phyloP scores from a whole-genome alignment of 2,329 filamentous ascomycete genomes.

The Aspergillus sp. region DNA sequence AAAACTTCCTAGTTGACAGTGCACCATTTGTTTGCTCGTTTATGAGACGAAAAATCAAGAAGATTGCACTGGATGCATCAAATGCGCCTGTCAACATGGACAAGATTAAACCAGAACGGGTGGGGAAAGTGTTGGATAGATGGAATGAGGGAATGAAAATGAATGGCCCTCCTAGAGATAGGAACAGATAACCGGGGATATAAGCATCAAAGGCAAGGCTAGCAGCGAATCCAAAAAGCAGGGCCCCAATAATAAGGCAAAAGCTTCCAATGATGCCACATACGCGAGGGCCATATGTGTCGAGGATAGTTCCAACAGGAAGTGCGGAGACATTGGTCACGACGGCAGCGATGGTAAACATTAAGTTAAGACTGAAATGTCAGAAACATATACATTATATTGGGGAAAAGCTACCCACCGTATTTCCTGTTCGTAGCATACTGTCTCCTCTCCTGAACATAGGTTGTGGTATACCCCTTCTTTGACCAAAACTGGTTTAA shows the following conservation, averaged over 20 bases:
- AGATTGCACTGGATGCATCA: slow-evolving; percentile 74
- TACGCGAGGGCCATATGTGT: slow-evolving; percentile 73
- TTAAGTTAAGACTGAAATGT: slow-evolving; percentile 64
- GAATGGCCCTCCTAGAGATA: slow-evolving; percentile 75
- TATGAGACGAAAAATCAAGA: slow-evolving; percentile 67
- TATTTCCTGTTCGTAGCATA: slow-evolving; percentile 57
- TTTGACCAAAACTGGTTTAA: slow-evolving; percentile 73
- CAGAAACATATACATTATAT: not conserved
- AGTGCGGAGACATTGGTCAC: slow-evolving; percentile 83
- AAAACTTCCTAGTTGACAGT: slow-evolving; percentile 65
- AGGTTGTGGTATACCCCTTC: slow-evolving; percentile 66
- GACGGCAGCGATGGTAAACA: slow-evolving; percentile 88
- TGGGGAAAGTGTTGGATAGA: slow-evolving; percentile 77
- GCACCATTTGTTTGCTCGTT: slow-evolving; percentile 55
- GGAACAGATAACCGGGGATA: slow-evolving; percentile 67
- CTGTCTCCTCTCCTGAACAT: slow-evolving; percentile 54
- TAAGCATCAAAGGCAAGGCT: slow-evolving; percentile 68
- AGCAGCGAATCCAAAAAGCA: slow-evolving; percentile 66
- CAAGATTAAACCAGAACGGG: slow-evolving; percentile 71
- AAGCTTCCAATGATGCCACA: slow-evolving; percentile 67
- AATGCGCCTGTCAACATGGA: slow-evolving; percentile 77
- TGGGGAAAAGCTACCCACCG: slow-evolving; percentile 27
- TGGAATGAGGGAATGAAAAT: slow-evolving; percentile 81
- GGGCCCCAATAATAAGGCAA: slow-evolving; percentile 64
- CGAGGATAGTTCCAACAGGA: slow-evolving; percentile 78